phyloP scores from a whole-genome alignment of 352 stramenopile species.

The Phytophthora litchii region DNA sequence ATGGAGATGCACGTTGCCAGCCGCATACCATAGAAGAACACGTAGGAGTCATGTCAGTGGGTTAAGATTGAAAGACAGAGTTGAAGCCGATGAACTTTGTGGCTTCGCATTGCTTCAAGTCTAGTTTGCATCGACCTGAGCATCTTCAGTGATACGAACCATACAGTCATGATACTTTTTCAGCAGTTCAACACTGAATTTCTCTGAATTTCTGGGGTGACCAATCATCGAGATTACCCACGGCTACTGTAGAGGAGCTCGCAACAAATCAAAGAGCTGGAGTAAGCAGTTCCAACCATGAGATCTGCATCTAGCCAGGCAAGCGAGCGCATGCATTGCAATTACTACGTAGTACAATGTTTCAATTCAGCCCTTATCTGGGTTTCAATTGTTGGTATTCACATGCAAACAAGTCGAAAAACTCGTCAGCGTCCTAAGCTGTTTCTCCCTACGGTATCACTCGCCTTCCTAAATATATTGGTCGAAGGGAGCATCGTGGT shows the following conservation, averaged over 20 bases:
- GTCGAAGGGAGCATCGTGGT: slow-evolving; percentile 61
- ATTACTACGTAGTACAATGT: slow-evolving; percentile 2
- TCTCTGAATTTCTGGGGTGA: slow-evolving; percentile 9
- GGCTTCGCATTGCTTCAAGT: slow-evolving; percentile 5
- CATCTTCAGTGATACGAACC: too few relatives aligned
- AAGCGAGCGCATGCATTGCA: too few relatives aligned
- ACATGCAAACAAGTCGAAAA: slow-evolving; percentile 35
- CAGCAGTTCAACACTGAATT: slow-evolving; percentile 9
- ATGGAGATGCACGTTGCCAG: slow-evolving; percentile 20
- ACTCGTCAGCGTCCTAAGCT: slow-evolving; percentile 31
- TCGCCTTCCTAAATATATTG: slow-evolving; percentile 63
- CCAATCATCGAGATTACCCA: background rate
- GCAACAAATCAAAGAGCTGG: too few relatives aligned
- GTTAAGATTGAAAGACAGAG: slow-evolving; percentile 13
- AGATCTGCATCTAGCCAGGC: too few relatives aligned
- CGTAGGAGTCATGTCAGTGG: slow-evolving; percentile 21
- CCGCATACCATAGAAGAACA: slow-evolving; percentile 28
- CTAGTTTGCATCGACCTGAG: too few relatives aligned
- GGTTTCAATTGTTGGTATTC: slow-evolving; percentile 31
- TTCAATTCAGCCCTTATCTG: slow-evolving; percentile 9
- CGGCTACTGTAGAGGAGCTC: slow-evolving; percentile 1
- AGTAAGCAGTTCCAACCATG: slow-evolving; percentile 3
- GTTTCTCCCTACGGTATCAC: slow-evolving; percentile 18
- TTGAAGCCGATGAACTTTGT: slow-evolving; percentile 11
- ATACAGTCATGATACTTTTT: too few relatives aligned